Conservation (phyloP, 179 eudicot species). For the Beta corolliflora region DNA sequence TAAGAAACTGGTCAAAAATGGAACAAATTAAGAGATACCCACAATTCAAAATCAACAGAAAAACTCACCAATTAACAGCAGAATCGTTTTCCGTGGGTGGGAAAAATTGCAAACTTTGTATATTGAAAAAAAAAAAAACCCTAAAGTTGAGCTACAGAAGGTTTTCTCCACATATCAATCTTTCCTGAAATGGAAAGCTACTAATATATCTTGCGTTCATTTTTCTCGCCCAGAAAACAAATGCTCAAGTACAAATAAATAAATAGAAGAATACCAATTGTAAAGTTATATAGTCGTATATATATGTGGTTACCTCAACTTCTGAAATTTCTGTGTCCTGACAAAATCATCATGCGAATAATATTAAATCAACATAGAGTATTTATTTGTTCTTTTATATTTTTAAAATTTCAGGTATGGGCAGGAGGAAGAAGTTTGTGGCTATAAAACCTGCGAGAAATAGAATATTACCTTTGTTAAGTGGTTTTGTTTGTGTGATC, state of each 20-base stretch:
- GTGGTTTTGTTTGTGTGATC: neutral
- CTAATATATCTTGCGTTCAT: constrained; percentile 10
- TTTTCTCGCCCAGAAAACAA: neutral
- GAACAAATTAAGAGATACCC: neutral
- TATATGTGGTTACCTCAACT: constrained; percentile 24
- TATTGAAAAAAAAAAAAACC: constrained; percentile 5
- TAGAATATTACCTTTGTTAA: constrained; percentile 14
- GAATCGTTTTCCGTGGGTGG: neutral
- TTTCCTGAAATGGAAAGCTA: constrained; percentile 30
- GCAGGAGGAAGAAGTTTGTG: neutral
- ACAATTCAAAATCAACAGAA: constrained; percentile 13
- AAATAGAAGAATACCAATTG: neutral
- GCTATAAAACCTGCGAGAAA: constrained; percentile 29
- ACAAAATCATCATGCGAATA: constrained; percentile 25
- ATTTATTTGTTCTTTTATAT: neutral
- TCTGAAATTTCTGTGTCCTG: constrained; percentile 6
- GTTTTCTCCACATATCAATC: constrained; percentile 14
- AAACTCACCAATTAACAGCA: constrained; percentile 20
- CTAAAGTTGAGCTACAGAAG: neutral
- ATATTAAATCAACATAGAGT: neutral
- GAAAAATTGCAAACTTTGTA: neutral
- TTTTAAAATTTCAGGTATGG: neutral
- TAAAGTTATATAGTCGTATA: neutral
- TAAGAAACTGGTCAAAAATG: neutral
- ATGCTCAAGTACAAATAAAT: neutral